A percentile compares a stretch with the other conserved stretches of the same genome.
phyloP scores from a whole-genome alignment of 192 early-diverging fungal genomes.

The Thoreauomyces humboldtii region DNA sequence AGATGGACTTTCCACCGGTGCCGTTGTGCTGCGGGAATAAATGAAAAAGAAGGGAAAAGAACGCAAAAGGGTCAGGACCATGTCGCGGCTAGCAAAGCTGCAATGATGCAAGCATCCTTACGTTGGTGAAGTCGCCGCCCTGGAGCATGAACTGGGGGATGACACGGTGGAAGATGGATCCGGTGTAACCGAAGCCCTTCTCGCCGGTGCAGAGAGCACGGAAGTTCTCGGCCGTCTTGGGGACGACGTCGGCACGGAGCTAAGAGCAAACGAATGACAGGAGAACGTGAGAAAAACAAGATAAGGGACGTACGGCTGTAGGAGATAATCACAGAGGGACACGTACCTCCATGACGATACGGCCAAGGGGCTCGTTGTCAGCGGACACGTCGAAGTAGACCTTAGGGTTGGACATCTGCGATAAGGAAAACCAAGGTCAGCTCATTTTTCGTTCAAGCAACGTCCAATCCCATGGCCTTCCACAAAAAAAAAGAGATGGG shows the following conservation, averaged over 20 bases:
- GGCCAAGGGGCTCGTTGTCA: conserved; percentile 46
- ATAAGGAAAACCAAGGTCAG: too few species aligned
- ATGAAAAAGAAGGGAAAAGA: not conserved
- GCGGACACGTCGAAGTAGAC: conserved; percentile 72
- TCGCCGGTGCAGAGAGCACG: conserved; percentile 93
- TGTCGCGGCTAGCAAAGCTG: not conserved
- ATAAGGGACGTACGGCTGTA: not conserved
- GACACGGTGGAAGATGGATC: conserved; percentile 81
- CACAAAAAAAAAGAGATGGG: too few species aligned
- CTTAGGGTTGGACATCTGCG: conserved; percentile 33
- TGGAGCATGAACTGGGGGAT: conserved; percentile 71
- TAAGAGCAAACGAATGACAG: too few species aligned
- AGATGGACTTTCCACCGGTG: conserved; percentile 79
- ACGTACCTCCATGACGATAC: conserved; percentile 55
- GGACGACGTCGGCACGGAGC: conserved; percentile 43
- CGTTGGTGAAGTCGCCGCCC: conserved; percentile 61
- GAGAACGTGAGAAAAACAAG: not conserved
- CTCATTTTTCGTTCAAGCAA: too few species aligned
- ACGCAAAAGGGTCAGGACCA: not conserved
- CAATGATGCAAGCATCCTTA: too few species aligned
- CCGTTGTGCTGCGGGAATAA: too few species aligned
- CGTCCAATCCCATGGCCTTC: too few species aligned
- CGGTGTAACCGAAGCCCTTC: conserved; percentile 73
- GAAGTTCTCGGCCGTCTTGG: conserved; percentile 87
- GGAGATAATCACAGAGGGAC: too few species aligned